Conservation (phyloP, 306 rosid species). For the Lablab purpureus region DNA sequence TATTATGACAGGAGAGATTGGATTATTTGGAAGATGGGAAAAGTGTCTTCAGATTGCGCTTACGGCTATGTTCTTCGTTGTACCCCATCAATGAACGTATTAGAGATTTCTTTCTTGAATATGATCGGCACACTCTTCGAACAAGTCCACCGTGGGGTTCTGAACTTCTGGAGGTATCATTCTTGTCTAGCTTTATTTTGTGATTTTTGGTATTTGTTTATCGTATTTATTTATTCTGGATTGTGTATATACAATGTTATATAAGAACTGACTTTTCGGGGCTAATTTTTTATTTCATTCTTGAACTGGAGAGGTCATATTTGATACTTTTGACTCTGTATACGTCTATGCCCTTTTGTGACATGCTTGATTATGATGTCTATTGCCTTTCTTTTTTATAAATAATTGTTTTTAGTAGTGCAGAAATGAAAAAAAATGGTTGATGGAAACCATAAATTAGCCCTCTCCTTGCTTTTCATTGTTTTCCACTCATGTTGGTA, state of each 20-base stretch:
- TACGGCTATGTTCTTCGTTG: constrained; percentile 90
- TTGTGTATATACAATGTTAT: not conserved
- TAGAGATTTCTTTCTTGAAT: constrained; percentile 96
- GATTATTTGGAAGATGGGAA: constrained; percentile 99
- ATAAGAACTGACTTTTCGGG: constrained; percentile 20
- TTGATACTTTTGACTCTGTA: not conserved
- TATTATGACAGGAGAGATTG: constrained; percentile 81
- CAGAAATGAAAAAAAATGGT: not conserved
- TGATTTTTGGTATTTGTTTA: constrained; percentile 29
- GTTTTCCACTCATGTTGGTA: not conserved
- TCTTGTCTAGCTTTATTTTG: constrained; percentile 37
- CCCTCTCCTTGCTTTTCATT: too few species aligned
- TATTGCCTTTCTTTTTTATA: too few species aligned
- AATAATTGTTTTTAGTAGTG: not conserved
- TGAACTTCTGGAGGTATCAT: constrained; percentile 93
- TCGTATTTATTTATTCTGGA: constrained; percentile 27
- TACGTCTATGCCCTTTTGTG: not conserved
- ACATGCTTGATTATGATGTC: not conserved
- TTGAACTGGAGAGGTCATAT: constrained; percentile 1
- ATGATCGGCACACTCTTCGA: constrained; percentile 97
- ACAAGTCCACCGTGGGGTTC: constrained; percentile 99
- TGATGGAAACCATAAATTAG: constrained; percentile 12
- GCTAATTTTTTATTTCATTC: constrained; percentile 1
- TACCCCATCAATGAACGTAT: constrained; percentile 95
- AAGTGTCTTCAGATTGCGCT: constrained; percentile 86